Conservation (phyloP, 1,284 basidiomycete species). For the Ganoderma boninense region DNA sequence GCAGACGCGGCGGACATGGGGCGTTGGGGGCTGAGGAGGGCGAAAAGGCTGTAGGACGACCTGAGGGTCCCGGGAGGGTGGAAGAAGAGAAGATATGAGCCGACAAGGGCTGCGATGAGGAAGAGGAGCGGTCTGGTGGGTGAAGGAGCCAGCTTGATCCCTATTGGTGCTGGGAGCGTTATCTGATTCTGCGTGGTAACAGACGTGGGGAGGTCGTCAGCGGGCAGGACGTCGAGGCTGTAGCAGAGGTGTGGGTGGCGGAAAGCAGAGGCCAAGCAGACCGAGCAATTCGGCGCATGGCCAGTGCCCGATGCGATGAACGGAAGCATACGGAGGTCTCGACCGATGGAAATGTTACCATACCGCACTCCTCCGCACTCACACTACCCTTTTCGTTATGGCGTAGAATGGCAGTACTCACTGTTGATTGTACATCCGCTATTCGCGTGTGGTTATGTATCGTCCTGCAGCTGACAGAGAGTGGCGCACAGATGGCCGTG, state of each 20-base stretch:
- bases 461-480: background rate
- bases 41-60: background rate
- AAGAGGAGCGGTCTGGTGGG: conserved; percentile 22
- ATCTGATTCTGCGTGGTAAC: conserved; percentile 2
- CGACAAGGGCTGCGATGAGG: conserved; percentile 24
- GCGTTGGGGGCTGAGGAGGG: background rate
- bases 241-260: background rate
- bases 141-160: conserved; percentile 25
- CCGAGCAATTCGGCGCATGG: background rate
- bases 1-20: conserved; percentile 23
- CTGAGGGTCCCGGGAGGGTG: conserved; percentile 7
- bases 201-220: conserved; percentile 1
- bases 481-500: background rate
- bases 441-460: background rate
- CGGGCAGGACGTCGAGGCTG: background rate
- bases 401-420: background rate
- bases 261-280: background rate
- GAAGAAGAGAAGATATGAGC: conserved; percentile 27
- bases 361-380: conserved; percentile 1
- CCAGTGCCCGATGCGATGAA: background rate
- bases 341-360: background rate
- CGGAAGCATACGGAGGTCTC: background rate
- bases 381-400: background rate
- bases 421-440: background rate
- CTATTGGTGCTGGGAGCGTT: background rate